A percentile compares a stretch with the other conserved stretches of the same genome.
These are phyloP conservation scores for Colletotrichum coccodes DNA, from an alignment of 2,329 filamentous ascomycete species.

Conservation along the genomic window DNA sequence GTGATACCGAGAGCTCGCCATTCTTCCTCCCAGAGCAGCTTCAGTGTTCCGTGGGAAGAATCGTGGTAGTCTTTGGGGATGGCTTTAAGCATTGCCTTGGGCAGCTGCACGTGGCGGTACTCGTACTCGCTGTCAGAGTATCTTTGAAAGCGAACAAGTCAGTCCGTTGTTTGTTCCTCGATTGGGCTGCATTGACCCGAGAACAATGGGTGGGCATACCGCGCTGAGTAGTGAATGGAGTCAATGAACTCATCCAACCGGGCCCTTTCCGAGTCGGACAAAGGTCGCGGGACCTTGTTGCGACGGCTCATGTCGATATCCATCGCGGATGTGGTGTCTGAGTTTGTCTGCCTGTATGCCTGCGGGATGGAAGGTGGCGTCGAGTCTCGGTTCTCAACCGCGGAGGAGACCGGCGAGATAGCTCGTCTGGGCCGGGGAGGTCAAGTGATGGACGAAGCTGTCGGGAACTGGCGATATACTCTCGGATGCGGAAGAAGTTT, in stretches of 20 bases:
- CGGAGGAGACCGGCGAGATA: constrained; percentile 21
- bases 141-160: constrained; percentile 55
- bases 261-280: constrained; percentile 84
- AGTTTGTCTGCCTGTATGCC: constrained; percentile 3
- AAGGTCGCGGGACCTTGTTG: constrained; percentile 84
- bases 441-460: constrained; percentile 10
- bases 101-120: constrained; percentile 97
- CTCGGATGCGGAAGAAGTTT: constrained; percentile 8
- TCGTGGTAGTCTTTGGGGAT: constrained; percentile 97
- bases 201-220: constrained; percentile 60
- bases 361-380: constrained; percentile 26
- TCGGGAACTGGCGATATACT: constrained; percentile 12
- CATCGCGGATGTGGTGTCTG: constrained; percentile 40
- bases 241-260: constrained; percentile 92
- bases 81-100: constrained; percentile 97
- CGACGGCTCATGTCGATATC: constrained; percentile 84
- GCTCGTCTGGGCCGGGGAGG: background rate
- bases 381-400: constrained; percentile 21
- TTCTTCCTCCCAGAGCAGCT: constrained; percentile 97
- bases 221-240: constrained; percentile 92
- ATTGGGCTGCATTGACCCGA: constrained; percentile 1
- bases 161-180: background rate
- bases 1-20: constrained; percentile 98
- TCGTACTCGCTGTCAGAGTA: constrained; percentile 95
- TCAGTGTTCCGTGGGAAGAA: constrained; percentile 87